These are phyloP conservation scores for Sechiopsis laciniata DNA, from an alignment of 306 rosid genomes.

Conservation along the genomic window DNA sequence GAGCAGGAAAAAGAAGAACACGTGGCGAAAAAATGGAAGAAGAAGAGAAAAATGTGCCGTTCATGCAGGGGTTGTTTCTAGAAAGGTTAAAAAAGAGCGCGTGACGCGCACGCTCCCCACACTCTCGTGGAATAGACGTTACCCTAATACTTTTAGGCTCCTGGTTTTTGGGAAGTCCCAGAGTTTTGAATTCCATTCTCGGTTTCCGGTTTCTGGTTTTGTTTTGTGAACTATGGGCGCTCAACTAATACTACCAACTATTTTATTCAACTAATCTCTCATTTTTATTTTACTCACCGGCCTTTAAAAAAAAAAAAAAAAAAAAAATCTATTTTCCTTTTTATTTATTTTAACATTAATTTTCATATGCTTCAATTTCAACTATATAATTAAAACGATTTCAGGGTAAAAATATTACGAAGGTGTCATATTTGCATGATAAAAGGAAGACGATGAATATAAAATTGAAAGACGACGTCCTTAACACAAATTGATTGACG, in stretches of 20 bases:
- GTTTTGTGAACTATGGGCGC: constrained; percentile 18
- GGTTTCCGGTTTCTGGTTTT: constrained; percentile 15
- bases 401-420: no score
- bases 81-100: constrained; percentile 17
- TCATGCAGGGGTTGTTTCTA: constrained; percentile 24
- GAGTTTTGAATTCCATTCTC: constrained; percentile 9
- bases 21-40: constrained; percentile 13
- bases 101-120: constrained; percentile 25
- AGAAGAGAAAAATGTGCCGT: constrained; percentile 23
- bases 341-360: no score
- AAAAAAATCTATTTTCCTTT: no score
- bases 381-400: no score
- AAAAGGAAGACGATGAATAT: no score
- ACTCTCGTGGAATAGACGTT: constrained; percentile 31
- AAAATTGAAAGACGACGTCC: no score
- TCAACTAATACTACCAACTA: background rate
- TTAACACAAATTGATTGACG: no score
- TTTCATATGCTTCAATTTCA: no score
- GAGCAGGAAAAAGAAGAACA: background rate
- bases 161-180: constrained; percentile 55
- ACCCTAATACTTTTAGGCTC: constrained; percentile 27
- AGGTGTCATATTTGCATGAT: no score
- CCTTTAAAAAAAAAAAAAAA: no score
- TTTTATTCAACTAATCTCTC: constrained; percentile 11
- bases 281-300: background rate